Evolutionary conservation across 306 rosid genomes (phyloP), one percentile per base, ranked within the genome.

Genomic region (Malus sylvestris): DNA sequence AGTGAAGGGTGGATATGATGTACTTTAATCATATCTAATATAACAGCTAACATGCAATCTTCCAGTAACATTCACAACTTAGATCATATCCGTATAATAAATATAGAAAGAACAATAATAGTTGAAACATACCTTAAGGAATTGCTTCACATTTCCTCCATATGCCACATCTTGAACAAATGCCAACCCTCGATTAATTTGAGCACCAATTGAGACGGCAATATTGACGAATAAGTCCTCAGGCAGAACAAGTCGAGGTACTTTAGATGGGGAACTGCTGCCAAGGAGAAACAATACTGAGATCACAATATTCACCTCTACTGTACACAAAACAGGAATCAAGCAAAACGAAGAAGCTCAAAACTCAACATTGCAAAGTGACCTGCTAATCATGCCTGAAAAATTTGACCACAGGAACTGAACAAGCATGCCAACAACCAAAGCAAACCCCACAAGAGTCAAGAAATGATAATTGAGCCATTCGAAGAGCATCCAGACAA

Each of bases 401-500:
- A 89, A 88, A 81, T 90, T 95, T 73, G 88, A 71, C 97, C 90
- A 90, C 23, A 95, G 51, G 82, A 92, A 95, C 86, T 92, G 99
- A 76, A 75, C 92, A 75, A 91, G 83, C 92, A 95, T 80, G 71
- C 77, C 87, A 81, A 95, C 83, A 85, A 86, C 86, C 84, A 92
- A 71, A 44, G 78, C 86, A 67, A 89, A 80, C 85, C 88, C 86
- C 29, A 83, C 13, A 71, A 95, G 84, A 62, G 92, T 81, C 69
- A 95, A 87, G 82, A 90, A 85, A 81, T 92, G 87, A 80, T 95
- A 95, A 68, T 89, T 80, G 59, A 95, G 91, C 99, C 97, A 95
- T 83, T 92, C 97, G 77, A 95, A 92, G 68, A 95, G 84, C 84
- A 89, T 93, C 99, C 99, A 95, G 38, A 87, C 68, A 74, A 80